Conservation (phyloP, 2,329 filamentous ascomycete species). For the Cytospora chrysosperma region DNA sequence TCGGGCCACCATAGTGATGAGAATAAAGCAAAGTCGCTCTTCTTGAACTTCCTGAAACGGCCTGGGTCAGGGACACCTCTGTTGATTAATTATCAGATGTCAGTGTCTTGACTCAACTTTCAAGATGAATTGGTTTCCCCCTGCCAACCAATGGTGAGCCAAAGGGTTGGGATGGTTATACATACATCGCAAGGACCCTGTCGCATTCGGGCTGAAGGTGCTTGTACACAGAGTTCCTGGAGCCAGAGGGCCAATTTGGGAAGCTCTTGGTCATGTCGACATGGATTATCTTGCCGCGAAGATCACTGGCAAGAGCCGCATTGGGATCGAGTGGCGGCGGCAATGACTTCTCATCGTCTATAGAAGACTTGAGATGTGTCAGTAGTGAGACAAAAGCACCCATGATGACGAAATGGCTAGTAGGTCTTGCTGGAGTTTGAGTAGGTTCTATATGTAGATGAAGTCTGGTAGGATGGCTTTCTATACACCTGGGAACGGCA, state of each 20-base stretch:
- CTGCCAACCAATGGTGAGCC: no score
- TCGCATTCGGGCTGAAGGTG: conserved; percentile 15
- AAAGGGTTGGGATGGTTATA: background rate
- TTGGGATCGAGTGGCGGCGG: background rate
- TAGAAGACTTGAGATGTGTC: background rate
- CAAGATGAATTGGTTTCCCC: no score
- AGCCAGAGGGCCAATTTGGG: conserved; percentile 12
- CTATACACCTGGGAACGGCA: background rate
- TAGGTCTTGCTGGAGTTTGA: background rate
- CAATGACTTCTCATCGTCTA: background rate
- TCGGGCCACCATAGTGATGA: conserved; percentile 36
- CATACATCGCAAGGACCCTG: conserved; percentile 17
- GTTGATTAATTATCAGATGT: no score
- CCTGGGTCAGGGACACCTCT: conserved; percentile 32
- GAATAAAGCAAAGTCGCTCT: conserved; percentile 35
- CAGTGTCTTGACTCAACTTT: background rate
- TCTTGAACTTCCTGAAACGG: conserved; percentile 34
- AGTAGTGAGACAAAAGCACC: conserved; percentile 3
- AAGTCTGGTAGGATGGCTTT: background rate
- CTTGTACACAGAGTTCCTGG: conserved; percentile 4
- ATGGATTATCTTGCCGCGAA: conserved; percentile 18
- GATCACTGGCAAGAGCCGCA: conserved; percentile 16
- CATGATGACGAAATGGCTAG: conserved; percentile 8
- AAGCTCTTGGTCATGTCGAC: conserved; percentile 25
- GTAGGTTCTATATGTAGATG: background rate